Evolutionary conservation across 805 yeast genomes (phyloP).

Genomic region (Lachancea thermotolerans): DNA sequence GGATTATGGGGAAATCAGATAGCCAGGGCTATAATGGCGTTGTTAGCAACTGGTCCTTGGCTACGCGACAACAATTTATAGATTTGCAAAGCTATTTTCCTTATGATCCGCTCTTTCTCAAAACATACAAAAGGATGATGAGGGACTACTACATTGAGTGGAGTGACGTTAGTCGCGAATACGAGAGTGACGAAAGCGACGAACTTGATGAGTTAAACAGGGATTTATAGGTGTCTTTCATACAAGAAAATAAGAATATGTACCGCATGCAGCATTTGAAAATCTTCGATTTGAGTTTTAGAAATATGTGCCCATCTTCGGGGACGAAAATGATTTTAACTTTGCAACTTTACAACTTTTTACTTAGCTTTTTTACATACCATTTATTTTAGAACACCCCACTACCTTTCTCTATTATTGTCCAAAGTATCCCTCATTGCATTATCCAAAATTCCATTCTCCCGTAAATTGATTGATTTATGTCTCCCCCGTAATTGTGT

Average conservation of each 20-base stretch:
- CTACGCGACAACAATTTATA: constrained; percentile 71
- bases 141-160: constrained; percentile 67
- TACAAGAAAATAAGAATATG: background rate
- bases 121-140: constrained; percentile 49
- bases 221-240: constrained; percentile 3
- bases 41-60: constrained; percentile 35
- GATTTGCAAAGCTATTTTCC: constrained; percentile 95
- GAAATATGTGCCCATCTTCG: no score
- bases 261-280: background rate
- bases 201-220: constrained; percentile 35
- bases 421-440: no score
- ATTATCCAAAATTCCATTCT: no score
- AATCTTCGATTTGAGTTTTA: background rate
- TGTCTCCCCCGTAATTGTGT: constrained; percentile 1
- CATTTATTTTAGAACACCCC: no score
- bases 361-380: no score
- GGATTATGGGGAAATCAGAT: constrained; percentile 35
- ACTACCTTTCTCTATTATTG: no score
- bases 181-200: constrained; percentile 38
- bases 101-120: constrained; percentile 82
- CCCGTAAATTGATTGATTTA: background rate
- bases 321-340: no score
- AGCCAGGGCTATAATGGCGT: constrained; percentile 11
- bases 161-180: constrained; percentile 66
- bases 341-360: no score